A percentile compares a stretch with the other conserved stretches of the same genome.
Evolutionary conservation across 805 yeast species (phyloP).

Genomic region (Candida germanica): DNA sequence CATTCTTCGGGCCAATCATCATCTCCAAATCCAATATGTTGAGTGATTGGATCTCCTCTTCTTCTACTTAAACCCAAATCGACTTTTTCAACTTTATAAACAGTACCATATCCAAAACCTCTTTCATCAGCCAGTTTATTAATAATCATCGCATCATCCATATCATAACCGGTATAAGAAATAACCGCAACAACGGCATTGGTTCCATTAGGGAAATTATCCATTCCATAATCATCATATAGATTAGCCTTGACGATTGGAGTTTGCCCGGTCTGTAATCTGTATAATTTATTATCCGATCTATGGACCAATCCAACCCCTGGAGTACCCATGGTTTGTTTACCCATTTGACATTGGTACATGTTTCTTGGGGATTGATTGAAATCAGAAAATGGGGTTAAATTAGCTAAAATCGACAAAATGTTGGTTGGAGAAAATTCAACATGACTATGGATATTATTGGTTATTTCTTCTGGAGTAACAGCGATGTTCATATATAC

Average conservation of each 20-base stretch:
- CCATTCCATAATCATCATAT: slow-evolving; percentile 96
- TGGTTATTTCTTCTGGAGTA: slow-evolving; percentile 84
- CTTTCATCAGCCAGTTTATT: slow-evolving; percentile 97
- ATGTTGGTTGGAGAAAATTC: slow-evolving; percentile 95
- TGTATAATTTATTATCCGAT: slow-evolving; percentile 91
- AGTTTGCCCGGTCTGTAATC: slow-evolving; percentile 92
- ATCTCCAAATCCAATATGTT: slow-evolving; percentile 89
- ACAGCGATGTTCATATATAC: slow-evolving; percentile 96
- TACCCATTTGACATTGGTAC: slow-evolving; percentile 99
- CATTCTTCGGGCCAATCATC: slow-evolving; percentile 92
- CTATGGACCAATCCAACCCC: slow-evolving; percentile 92
- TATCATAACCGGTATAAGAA: slow-evolving; percentile 98
- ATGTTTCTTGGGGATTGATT: slow-evolving; percentile 99
- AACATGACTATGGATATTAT: slow-evolving; percentile 82
- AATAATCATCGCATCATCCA: slow-evolving; percentile 99
- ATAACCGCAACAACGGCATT: slow-evolving; percentile 99
- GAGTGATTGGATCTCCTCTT: slow-evolving; percentile 91
- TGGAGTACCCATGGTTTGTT: slow-evolving; percentile 99
- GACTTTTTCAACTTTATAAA: slow-evolving; percentile 89
- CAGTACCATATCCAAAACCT: slow-evolving; percentile 97
- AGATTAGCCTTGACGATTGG: slow-evolving; percentile 93
- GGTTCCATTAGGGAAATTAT: slow-evolving; percentile 96
- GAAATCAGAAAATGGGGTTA: slow-evolving; percentile 97
- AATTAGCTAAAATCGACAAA: slow-evolving; percentile 88
- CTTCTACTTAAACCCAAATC: slow-evolving; percentile 76